These are phyloP conservation scores for Trametes elegans DNA, from an alignment of 768 basidiomycete genomes.

Conservation along the genomic window DNA sequence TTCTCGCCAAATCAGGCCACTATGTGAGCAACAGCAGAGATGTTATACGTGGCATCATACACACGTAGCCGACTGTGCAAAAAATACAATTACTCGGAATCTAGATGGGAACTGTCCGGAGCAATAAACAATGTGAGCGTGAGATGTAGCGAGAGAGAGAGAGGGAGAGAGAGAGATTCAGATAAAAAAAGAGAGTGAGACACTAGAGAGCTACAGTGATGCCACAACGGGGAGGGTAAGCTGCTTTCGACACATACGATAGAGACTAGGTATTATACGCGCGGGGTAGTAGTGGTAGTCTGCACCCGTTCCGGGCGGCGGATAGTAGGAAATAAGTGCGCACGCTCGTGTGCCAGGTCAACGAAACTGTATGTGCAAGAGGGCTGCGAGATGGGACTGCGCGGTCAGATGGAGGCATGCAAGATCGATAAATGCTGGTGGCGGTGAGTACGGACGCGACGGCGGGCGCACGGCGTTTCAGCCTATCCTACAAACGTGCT, in stretches of 20 bases:
- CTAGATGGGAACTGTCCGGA: slow-evolving; percentile 12
- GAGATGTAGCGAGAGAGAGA: no score
- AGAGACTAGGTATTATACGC: not conserved
- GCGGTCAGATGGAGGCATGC: not conserved
- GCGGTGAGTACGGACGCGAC: no score
- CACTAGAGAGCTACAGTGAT: slow-evolving; percentile 19
- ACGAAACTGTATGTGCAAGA: not conserved
- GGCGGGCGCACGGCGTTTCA: not conserved
- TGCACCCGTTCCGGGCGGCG: not conserved
- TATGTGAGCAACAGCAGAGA: no score
- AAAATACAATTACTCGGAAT: slow-evolving; percentile 9
- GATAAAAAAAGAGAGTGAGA: not conserved
- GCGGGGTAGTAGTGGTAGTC: not conserved
- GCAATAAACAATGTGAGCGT: not conserved
- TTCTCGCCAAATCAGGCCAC: no score
- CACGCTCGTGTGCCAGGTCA: not conserved
- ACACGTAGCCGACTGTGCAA: not conserved
- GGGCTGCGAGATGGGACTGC: not conserved
- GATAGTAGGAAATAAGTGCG: no score
- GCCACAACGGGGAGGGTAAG: not conserved
- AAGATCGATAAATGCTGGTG: no score
- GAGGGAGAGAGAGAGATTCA: not conserved
- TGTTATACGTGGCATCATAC: not conserved
- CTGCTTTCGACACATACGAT: slow-evolving; percentile 5
- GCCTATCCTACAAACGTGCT: slow-evolving; percentile 9